Base-by-base conservation (phyloP, 2,329 filamentous ascomycete genomes). In the Xylaria arbuscula region DNA sequence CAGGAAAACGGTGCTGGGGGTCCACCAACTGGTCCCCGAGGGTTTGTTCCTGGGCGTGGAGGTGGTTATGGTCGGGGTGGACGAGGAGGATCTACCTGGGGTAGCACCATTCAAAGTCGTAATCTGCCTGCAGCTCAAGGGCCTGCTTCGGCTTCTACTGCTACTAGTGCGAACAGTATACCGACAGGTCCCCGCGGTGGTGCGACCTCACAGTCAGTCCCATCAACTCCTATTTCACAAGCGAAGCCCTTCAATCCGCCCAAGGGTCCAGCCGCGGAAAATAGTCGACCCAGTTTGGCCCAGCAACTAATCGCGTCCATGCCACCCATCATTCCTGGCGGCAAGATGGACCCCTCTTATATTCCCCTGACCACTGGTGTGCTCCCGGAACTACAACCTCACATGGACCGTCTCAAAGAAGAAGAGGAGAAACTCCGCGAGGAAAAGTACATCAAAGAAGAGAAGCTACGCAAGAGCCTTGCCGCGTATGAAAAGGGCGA, bases 351-450 rank as follows among this genome's bases (percentile, higher is more conserved):
- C 67, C 81, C 84, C 1, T 76, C 80, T 19, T 79, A 84, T 72
- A 75, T 81, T 1, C 81, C 85, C 1, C 72, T 85, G 50, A 76
- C 77, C 8, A 80, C 81, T 0, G 85, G 86, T 17, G 83, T 88
- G 28, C 81, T 83, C 38, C 83, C 84, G 11, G 87, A 89, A 51
- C 78, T 88, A 17, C 86, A 88, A 69, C 76, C 82, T n/a, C 85
- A 88, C 75, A 84, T 83, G 71, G 80, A 82, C 40, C 86, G 85
- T 67, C 80, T 89, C 11, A 83, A 82, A 66, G 87, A 88, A 47
- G 87, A 89, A 54, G 87, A 89, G 73, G 87, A 89, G 75, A 84
- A 84, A 69, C 73, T 88, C 42, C 82, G 87, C 1, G 82, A 85
- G 50, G 87, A 89, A 62, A 77, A 87, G 36, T 81, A 83, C 22